Conservation (phyloP, 2,329 filamentous ascomycete species). For the Aureobasidium sp. region DNA sequence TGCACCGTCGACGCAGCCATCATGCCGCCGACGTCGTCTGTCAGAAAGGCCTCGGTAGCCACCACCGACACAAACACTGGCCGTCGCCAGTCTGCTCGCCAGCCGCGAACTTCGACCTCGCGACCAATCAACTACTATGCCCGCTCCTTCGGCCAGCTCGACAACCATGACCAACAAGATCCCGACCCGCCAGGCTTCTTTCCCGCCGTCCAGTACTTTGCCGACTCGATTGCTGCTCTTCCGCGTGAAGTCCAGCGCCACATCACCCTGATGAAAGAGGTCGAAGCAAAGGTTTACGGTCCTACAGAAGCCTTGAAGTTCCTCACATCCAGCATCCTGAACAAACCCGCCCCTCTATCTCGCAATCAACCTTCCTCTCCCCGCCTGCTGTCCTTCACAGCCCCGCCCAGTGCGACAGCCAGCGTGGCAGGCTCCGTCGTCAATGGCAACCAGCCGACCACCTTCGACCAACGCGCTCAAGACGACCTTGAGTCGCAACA, state of each 20-base stretch:
- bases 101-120: slow-evolving; percentile 39
- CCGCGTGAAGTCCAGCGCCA: slow-evolving; percentile 93
- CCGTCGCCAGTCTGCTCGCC: slow-evolving; percentile 34
- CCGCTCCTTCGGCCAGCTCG: slow-evolving; percentile 37
- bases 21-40: slow-evolving; percentile 18
- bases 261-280: slow-evolving; percentile 92
- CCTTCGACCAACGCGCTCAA: slow-evolving; percentile 8
- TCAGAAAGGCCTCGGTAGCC: slow-evolving; percentile 17
- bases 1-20: not conserved
- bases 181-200: slow-evolving; percentile 47
- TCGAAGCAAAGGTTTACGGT: slow-evolving; percentile 90
- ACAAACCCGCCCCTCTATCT: slow-evolving; percentile 38
- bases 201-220: slow-evolving; percentile 67
- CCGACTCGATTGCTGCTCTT: slow-evolving; percentile 83
- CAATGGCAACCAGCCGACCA: slow-evolving; percentile 26
- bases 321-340: slow-evolving; percentile 58
- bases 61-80: slow-evolving; percentile 13
- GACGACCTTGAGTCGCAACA: slow-evolving; percentile 17
- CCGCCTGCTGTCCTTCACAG: slow-evolving; percentile 30
- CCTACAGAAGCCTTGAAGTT: slow-evolving; percentile 77
- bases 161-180: slow-evolving; percentile 24
- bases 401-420: slow-evolving; percentile 33
- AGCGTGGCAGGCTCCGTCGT: slow-evolving; percentile 33
- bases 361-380: slow-evolving; percentile 20
- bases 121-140: slow-evolving; percentile 47